Evolutionary conservation across 371 early-diverging fungal species (phyloP).

Genomic region (Syncephalastrum monosporum): DNA sequence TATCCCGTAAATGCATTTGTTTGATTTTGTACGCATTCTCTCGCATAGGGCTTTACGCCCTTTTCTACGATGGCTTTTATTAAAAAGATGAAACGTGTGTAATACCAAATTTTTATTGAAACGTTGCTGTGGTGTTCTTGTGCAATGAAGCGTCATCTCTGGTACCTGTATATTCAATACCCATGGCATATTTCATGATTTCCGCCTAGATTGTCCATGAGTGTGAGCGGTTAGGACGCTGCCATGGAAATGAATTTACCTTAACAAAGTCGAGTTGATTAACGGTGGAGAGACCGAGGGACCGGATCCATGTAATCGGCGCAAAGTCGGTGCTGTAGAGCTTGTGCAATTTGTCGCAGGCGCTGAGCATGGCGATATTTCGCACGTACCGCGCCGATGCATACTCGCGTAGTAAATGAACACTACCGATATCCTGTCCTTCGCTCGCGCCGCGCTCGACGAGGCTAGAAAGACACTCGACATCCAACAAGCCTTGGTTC

Average conservation of each 20-base stretch:
- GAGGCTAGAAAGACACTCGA: constrained; percentile 62
- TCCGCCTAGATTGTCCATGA: constrained; percentile 33
- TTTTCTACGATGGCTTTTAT: no score
- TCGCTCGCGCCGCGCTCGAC: constrained; percentile 61
- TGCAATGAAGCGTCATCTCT: neutral
- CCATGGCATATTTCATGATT: constrained; percentile 67
- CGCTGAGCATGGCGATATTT: constrained; percentile 83
- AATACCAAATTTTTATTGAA: no score
- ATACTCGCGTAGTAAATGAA: constrained; percentile 70
- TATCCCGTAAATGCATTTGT: no score
- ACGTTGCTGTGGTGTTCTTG: no score
- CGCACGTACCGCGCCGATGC: constrained; percentile 74
- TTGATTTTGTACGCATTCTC: no score
- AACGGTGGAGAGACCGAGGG: constrained; percentile 65
- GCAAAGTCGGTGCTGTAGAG: constrained; percentile 70
- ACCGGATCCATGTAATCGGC: constrained; percentile 66
- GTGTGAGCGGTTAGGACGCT: neutral
- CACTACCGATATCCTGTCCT: constrained; percentile 82
- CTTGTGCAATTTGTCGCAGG: constrained; percentile 78
- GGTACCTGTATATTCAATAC: constrained; percentile 39
- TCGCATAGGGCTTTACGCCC: no score
- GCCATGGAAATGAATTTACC: constrained; percentile 22
- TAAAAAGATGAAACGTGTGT: no score
- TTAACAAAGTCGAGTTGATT: constrained; percentile 62
- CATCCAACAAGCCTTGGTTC: constrained; percentile 91